Base-by-base conservation (phyloP, 2,329 filamentous ascomycete species). In the Leptographium radiaticola region DNA sequence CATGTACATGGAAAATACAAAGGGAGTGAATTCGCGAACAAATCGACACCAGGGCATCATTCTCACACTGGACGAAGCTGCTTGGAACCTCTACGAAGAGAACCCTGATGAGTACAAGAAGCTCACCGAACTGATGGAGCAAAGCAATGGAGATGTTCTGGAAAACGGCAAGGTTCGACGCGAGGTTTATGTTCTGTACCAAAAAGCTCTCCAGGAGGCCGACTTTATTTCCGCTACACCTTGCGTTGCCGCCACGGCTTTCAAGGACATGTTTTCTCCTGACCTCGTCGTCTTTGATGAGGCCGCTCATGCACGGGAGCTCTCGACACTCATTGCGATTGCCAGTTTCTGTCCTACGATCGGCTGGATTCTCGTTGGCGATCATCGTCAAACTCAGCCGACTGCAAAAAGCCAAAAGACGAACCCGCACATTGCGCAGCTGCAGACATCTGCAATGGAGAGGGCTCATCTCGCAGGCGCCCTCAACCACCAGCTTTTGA, bases 231-330 rank as follows among this genome's bases (percentile, higher is more conserved):
- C 71, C 0, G 72, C 72, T 0, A 75, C 73, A 1, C 72, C 73
- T 0, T 72, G 74, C 1, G 70, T 71, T 4, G 68, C 70, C 0
- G 67, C 64, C 5, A 66, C 66, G 0, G 59, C 61, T 0, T 71
- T 75, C 38, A 59, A 64, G 0, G 65, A 62, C 2, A 62, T 89
- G 8, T 88, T 89, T 36, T 84, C 86, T 58, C 87, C 89, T 0
- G 86, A 93, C 60, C 83, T 95, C 58, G 80, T 93, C 0, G 90
- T 95, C 63, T 87, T 94, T 58, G 89, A 90, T 45, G 88, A 94
- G 65, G 69, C 71, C 0, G 69, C 71, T 0, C 72, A 75, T 46
- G 70, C 71, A 0, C 62, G 72, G 16, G 73, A 75, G 57, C 61
- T 75, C 0, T 73, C 72, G 0, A 70, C 69, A 0, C 59, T 75